phyloP scores from a whole-genome alignment of 306 rosid genomes.

The peach (Prunus persica) region Prunus_persica_NCBIv2 NC_034014.1:27679501-27680000 shows the following conservation, averaged over 20 bases:
- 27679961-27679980: conserved; percentile 40
- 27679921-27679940: conserved; percentile 29
- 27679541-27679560: too few species aligned
- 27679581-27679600: rapidly evolving
- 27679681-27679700: too few species aligned
- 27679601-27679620: too few species aligned
- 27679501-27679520: too few species aligned
- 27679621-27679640: too few species aligned
- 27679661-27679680: too few species aligned
- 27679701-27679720: too few species aligned
- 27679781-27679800: not conserved
- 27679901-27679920: not conserved
- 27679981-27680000: conserved; percentile 61
- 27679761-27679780: not conserved
- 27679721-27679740: too few species aligned
- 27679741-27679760: not conserved
- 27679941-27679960: conserved; percentile 19
- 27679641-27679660: too few species aligned
- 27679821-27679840: not conserved
- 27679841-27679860: not conserved
- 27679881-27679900: not conserved
- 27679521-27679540: too few species aligned
- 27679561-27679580: too few species aligned
- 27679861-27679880: not conserved
- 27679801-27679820: not conserved